These are phyloP conservation scores for Mycena rebaudengoi DNA, from an alignment of 768 basidiomycete species.

Conservation along the genomic window DNA sequence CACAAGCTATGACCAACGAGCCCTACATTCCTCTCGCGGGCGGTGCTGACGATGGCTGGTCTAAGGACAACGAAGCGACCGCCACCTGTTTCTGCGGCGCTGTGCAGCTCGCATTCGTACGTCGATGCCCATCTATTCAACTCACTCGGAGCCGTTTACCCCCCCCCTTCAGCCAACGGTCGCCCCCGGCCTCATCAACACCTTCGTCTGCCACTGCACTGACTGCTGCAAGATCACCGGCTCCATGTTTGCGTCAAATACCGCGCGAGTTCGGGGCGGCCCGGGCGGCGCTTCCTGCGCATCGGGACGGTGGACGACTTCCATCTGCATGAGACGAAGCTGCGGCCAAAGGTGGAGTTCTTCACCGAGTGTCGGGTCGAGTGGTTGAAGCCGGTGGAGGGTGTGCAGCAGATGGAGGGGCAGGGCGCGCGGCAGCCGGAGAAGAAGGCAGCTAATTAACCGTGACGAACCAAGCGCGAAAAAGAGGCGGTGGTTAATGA, in stretches of 20 bases:
- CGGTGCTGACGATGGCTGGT: too few relatives aligned
- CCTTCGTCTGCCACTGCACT: conserved; percentile 12
- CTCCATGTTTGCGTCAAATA: conserved; percentile 12
- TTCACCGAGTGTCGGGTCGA: conserved; percentile 6
- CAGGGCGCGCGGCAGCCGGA: too few relatives aligned
- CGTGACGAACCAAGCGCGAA: too few relatives aligned
- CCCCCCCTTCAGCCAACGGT: neutral
- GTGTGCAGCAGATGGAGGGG: neutral
- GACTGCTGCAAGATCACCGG: conserved; percentile 19
- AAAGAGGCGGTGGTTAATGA: too few relatives aligned
- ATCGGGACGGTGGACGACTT: conserved; percentile 20
- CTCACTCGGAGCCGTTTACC: neutral
- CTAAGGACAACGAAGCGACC: too few relatives aligned
- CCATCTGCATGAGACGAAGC: conserved; percentile 15
- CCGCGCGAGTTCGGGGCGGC: neutral
- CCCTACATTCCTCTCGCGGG: too few relatives aligned
- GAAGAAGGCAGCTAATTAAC: too few relatives aligned
- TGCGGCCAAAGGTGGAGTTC: conserved; percentile 14
- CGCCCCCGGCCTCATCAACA: conserved; percentile 3
- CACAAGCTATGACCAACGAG: too few relatives aligned
- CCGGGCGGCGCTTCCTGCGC: neutral
- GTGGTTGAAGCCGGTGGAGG: conserved; percentile 4
- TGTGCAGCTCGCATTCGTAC: conserved; percentile 14
- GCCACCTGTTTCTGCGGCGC: conserved; percentile 18
- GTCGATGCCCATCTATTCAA: neutral